Conservation (phyloP, 192 early-diverging fungal species). For the Coemansia sp. region DNA sequence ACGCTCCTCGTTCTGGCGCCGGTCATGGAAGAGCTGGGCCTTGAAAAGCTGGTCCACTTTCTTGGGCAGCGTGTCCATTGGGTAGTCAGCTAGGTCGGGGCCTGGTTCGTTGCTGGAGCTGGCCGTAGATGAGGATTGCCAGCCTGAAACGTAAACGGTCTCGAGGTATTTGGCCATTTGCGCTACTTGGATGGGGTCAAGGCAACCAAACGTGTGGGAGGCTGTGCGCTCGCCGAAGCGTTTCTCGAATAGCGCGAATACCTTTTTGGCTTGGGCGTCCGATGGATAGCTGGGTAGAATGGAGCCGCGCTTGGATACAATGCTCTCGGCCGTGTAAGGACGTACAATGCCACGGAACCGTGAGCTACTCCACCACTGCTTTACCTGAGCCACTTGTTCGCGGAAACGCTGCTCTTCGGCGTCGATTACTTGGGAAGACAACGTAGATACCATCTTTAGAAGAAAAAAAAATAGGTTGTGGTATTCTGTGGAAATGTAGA, state of each 20-base stretch:
- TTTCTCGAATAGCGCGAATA: conserved; percentile 78
- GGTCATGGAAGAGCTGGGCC: conserved; percentile 97
- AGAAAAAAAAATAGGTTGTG: conserved; percentile 1
- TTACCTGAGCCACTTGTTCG: conserved; percentile 78
- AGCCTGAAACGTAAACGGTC: conserved; percentile 96
- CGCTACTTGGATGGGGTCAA: conserved; percentile 92
- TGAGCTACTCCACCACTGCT: conserved; percentile 83
- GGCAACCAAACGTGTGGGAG: conserved; percentile 91
- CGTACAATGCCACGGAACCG: conserved; percentile 84
- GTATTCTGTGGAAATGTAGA: background rate
- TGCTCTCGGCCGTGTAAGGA: conserved; percentile 83
- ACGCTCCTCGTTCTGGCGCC: conserved; percentile 92
- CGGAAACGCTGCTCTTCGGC: conserved; percentile 78
- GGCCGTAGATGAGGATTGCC: conserved; percentile 98
- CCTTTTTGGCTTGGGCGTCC: conserved; percentile 89
- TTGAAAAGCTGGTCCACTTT: conserved; percentile 98
- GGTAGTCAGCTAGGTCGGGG: conserved; percentile 98
- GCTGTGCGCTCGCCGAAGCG: conserved; percentile 80
- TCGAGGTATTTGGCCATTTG: conserved; percentile 98
- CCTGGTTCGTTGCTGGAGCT: conserved; percentile 95
- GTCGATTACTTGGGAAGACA: conserved; percentile 30
- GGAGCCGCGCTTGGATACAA: conserved; percentile 89
- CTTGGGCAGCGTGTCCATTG: conserved; percentile 97
- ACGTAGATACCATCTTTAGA: conserved; percentile 29
- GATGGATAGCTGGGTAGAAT: conserved; percentile 76